Evolutionary conservation across 1,139 yeast genomes (phyloP), one percentile per base, ranked within the genome.

Genomic region (Saccharomycopsis crataegensis): DNA sequence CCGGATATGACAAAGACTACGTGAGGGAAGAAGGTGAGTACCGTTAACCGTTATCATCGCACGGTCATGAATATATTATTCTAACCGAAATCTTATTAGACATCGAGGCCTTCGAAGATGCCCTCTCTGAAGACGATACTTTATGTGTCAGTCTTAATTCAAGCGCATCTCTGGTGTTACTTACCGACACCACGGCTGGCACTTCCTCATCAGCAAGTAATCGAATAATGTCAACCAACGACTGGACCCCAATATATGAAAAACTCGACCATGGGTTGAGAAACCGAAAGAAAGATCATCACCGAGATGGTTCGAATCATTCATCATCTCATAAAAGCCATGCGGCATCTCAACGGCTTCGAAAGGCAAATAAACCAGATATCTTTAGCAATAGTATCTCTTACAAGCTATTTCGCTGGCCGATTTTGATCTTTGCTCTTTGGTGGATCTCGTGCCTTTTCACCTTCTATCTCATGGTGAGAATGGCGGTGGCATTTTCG

Each of bases 321-420:
- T n/a, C n/a, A n/a, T n/a, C n/a, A n/a, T n/a, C n/a, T 17, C 14
- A 6, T 12, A 14, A 12, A 28, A 34, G 28, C 28, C 28, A 22
- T 4, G 28, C 28, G 4, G 28, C 4, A 22, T 22, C 28, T 4
- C 28, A 43, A 22, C 14, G 48, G 38, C 40, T 43, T 44, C 38
- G 36, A 37, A 56, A 28, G 46, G 37, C 40, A 16, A 4, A 46
- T 43, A 44, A 58, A 36, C 36, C 49, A 46, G 46, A 58, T 49
- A 46, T 59, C 49, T 58, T 60, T 54, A 62, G 62, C 51, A 67
- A 65, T 48, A 60, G 67, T 49, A 62, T 69, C 59, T 71, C 82
- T 0, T 86, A 80, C 62, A 71, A 74, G 33, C 46, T 84, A 1
- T 68, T 86, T 41, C 68, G 93, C 50, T 85, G 86, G 80, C 94